phyloP scores from a whole-genome alignment of 768 basidiomycete species.

The Leccinum imitatum region DNA sequence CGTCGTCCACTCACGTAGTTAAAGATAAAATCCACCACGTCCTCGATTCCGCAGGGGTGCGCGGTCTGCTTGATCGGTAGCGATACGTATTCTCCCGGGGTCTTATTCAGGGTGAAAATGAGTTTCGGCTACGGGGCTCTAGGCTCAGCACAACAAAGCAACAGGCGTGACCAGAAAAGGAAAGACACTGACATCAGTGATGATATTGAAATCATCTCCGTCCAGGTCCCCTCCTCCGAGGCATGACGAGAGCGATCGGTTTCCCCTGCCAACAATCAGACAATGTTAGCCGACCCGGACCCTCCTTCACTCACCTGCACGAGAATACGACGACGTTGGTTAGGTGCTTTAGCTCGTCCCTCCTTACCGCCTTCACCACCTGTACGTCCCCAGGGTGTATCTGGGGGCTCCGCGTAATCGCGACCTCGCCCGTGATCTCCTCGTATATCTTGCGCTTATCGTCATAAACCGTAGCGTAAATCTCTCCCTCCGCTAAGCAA shows the following conservation, averaged over 20 bases:
- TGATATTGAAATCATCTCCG: constrained; percentile 52
- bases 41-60: constrained; percentile 37
- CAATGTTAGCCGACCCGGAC: constrained; percentile 5
- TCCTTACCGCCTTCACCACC: constrained; percentile 42
- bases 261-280: constrained; percentile 32
- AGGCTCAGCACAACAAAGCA: constrained; percentile 9
- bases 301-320: constrained; percentile 35
- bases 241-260: constrained; percentile 44
- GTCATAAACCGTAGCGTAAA: constrained; percentile 44
- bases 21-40: constrained; percentile 49
- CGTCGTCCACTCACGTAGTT: constrained; percentile 39
- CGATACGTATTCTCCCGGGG: constrained; percentile 42
- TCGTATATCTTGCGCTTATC: constrained; percentile 27
- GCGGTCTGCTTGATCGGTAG: constrained; percentile 35
- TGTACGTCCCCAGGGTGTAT: constrained; percentile 53
- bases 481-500: constrained; percentile 45
- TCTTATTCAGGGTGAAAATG: constrained; percentile 19
- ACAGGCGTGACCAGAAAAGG: background rate
- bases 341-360: constrained; percentile 38
- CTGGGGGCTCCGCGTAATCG: constrained; percentile 52
- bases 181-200: constrained; percentile 38
- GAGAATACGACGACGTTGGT: constrained; percentile 52
- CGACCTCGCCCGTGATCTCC: constrained; percentile 37
- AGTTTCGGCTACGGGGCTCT: constrained; percentile 29
- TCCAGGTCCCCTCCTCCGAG: constrained; percentile 57